A percentile compares a stretch with the other conserved stretches of the same genome.
Conservation (phyloP, 2,329 filamentous ascomycete genomes). For the Colletotrichum somersetense region DNA sequence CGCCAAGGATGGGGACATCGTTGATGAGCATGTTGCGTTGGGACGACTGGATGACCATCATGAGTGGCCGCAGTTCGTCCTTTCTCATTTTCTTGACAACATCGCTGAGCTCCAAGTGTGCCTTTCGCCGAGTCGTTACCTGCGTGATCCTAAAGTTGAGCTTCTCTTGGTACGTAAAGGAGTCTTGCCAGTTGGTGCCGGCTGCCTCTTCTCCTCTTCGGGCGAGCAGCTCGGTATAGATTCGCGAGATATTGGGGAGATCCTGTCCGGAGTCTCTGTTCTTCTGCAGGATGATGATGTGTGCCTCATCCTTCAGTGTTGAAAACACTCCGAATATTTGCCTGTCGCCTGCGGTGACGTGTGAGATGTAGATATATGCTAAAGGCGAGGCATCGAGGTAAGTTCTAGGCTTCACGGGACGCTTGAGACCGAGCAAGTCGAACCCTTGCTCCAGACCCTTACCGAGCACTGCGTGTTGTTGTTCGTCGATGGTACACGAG, state of each 20-base stretch:
- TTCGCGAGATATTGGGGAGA: conserved; percentile 88
- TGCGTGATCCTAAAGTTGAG: conserved; percentile 88
- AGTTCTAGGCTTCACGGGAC: conserved; percentile 70
- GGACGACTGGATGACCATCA: conserved; percentile 92
- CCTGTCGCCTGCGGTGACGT: conserved; percentile 89
- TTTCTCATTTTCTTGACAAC: conserved; percentile 90
- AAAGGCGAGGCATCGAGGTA: conserved; percentile 83
- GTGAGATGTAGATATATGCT: conserved; percentile 91
- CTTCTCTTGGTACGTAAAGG: conserved; percentile 88
- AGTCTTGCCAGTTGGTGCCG: conserved; percentile 80
- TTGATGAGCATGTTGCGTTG: conserved; percentile 85
- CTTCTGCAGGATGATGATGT: conserved; percentile 90
- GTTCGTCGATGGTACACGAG: conserved; percentile 92
- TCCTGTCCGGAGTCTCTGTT: conserved; percentile 82
- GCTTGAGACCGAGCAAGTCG: conserved; percentile 81
- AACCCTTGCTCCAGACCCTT: conserved; percentile 95
- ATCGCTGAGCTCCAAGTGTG: conserved; percentile 88
- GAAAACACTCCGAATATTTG: conserved; percentile 97
- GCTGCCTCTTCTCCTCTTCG: conserved; percentile 75
- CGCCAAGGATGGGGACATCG: conserved; percentile 85
- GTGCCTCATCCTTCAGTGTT: conserved; percentile 80
- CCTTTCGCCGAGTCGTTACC: conserved; percentile 90
- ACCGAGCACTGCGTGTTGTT: conserved; percentile 89
- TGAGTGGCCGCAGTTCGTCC: conserved; percentile 82
- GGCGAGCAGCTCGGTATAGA: conserved; percentile 83